phyloP scores from a whole-genome alignment of 306 rosid species.

The Medicago arabica region DNA sequence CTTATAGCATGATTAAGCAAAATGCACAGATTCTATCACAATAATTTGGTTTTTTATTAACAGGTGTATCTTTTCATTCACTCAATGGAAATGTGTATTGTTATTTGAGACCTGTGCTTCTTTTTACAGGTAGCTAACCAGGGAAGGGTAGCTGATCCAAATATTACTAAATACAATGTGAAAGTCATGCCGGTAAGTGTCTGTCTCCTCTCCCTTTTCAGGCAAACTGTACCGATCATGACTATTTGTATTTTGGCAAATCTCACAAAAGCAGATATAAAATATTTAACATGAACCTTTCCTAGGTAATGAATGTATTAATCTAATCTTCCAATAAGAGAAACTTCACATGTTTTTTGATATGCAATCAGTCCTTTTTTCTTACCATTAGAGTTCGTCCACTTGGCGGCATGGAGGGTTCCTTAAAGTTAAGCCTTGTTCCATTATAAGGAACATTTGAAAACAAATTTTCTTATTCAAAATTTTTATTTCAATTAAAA shows the following conservation, averaged over 20 bases:
- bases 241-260: background rate
- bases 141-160: slow-evolving; percentile 77
- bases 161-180: slow-evolving; percentile 78
- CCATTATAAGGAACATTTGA: background rate
- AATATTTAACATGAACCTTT: background rate
- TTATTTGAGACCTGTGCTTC: slow-evolving; percentile 34
- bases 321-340: background rate
- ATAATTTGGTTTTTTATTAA: background rate
- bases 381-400: background rate
- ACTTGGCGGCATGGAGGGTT: background rate
- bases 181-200: slow-evolving; percentile 88
- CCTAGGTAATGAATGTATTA: slow-evolving; percentile 15
- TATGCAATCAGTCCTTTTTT: background rate
- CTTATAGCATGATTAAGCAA: slow-evolving; percentile 22
- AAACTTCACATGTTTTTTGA: background rate
- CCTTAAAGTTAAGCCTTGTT: background rate
- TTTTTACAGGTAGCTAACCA: slow-evolving; percentile 62
- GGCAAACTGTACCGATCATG: background rate
- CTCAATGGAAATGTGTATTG: slow-evolving; percentile 24
- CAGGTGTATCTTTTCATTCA: slow-evolving; percentile 23
- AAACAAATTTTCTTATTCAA: background rate
- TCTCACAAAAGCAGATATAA: background rate
- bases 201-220: background rate
- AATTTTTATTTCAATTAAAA: background rate
- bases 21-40: slow-evolving; percentile 1